Evolutionary conservation across 306 rosid genomes (phyloP), one percentile per base, ranked within the genome.

Genomic region (Begonia peltatifolia): DNA sequence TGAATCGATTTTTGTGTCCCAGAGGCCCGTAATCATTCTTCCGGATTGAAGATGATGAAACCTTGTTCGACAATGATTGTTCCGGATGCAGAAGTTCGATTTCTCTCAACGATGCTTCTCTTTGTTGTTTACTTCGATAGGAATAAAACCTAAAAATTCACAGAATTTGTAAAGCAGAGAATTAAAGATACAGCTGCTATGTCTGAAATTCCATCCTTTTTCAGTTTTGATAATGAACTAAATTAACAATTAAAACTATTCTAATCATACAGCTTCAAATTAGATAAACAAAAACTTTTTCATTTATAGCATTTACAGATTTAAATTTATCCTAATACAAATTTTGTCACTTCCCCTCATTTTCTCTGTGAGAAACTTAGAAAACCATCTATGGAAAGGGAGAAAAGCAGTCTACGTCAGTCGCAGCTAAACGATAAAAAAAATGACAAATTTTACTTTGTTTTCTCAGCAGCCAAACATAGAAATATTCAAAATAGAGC

Each of bases 121-220:
- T 78, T 12, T 52, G 68, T 12, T 60, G 62, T 9, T 62, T 18
- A 51, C 67, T 71, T 43, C 67, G 59, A 64, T 76, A 82, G 11
- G 87, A 68, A 67, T 71, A 72, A 64, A 84, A 82, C 81, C 97
- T 89, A 59, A 15, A 59, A 57, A 48, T 50, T 53, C 52, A 61
- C 35, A 64, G 48, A 22, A 30, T 7, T 30, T 30, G 38, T 30
- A 30, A 30, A 30, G 38, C 38, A 30, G 38, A 30, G 38, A 5
- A 30, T 30, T 30, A 30, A 30, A 30, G 38, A 30, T 30, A 1
- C 38, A 30, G 38, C 6, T 3, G 36, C 36, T 30, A 30, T 30
- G 0, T 6, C 36, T 30, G 36, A 30, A 30, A 30, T 30, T 30
- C 36, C 36, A 30, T 30, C 36, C 36, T 30, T 30, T 17, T 25